These are phyloP conservation scores for Paecilomyces niveus DNA, from an alignment of 2,329 filamentous ascomycete species.

Conservation along the genomic window DNA sequence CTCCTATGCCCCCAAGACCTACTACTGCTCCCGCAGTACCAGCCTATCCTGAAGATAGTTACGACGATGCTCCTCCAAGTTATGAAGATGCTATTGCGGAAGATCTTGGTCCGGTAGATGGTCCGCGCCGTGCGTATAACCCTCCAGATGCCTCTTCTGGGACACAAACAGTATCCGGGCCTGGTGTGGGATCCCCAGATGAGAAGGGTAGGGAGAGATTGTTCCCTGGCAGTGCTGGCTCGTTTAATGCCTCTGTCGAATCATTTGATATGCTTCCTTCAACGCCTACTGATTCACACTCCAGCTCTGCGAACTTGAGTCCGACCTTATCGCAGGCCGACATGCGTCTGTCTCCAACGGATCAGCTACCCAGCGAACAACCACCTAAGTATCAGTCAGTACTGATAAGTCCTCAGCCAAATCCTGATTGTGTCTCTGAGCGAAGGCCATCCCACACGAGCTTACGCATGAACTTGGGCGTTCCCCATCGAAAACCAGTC, in stretches of 20 bases:
- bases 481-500: slow-evolving; percentile 32
- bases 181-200: slow-evolving; percentile 32
- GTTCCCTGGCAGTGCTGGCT: slow-evolving; percentile 9
- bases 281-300: slow-evolving; percentile 27
- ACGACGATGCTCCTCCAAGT: slow-evolving; percentile 79
- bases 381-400: slow-evolving; percentile 24
- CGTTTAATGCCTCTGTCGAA: slow-evolving; percentile 20
- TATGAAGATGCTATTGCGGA: slow-evolving; percentile 91
- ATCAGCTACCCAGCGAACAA: slow-evolving; percentile 19
- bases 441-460: slow-evolving; percentile 16
- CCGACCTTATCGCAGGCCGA: slow-evolving; percentile 21
- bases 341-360: slow-evolving; percentile 20
- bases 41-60: slow-evolving; percentile 15
- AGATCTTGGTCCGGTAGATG: slow-evolving; percentile 65
- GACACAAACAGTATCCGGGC: slow-evolving; percentile 23
- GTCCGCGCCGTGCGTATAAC: slow-evolving; percentile 51
- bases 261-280: slow-evolving; percentile 34
- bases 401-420: slow-evolving; percentile 12
- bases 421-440: slow-evolving; percentile 7
- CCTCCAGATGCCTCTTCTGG: slow-evolving; percentile 30
- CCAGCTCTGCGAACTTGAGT: slow-evolving; percentile 24
- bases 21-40: slow-evolving; percentile 16
- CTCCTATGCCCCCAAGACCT: slow-evolving; percentile 37
- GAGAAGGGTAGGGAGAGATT: slow-evolving; percentile 21
- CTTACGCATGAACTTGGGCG: slow-evolving; percentile 27